Percentiles rank a stretch among this genome's conserved stretches.
phyloP scores from a whole-genome alignment of 2,329 filamentous ascomycete species.

The Exophiala mesophila region DNA sequence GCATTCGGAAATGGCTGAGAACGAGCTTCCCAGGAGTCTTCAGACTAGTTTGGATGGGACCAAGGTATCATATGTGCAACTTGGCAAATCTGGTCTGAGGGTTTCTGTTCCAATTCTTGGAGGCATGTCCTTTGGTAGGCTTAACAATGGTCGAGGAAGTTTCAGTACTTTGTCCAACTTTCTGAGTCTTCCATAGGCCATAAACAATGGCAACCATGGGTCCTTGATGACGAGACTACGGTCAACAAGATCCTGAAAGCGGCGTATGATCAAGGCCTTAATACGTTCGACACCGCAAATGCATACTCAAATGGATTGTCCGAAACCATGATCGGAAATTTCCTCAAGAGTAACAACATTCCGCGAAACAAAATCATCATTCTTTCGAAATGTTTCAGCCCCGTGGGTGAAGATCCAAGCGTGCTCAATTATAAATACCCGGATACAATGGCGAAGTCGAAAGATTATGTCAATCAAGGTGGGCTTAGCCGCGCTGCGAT shows the following conservation, averaged over 20 bases:
- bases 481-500: conserved; percentile 54
- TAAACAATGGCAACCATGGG: conserved; percentile 25
- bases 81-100: conserved; percentile 51
- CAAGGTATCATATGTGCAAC: conserved; percentile 45
- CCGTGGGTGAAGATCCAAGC: conserved; percentile 28
- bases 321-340: conserved; percentile 51
- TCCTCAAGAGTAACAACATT: conserved; percentile 54
- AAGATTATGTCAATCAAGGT: conserved; percentile 45
- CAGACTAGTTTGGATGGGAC: conserved; percentile 35
- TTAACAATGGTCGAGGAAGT: too few relatives aligned
- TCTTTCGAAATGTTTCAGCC: conserved; percentile 51
- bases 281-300: conserved; percentile 34
- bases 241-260: conserved; percentile 17
- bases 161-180: too few relatives aligned
- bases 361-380: conserved; percentile 54
- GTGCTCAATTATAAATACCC: conserved; percentile 21
- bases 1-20: too few relatives aligned
- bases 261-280: conserved; percentile 21
- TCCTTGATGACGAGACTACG: conserved; percentile 14
- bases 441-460: conserved; percentile 39
- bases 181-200: conserved; percentile 18
- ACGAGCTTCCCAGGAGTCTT: conserved; percentile 3
- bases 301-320: conserved; percentile 53
- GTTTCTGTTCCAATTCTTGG: conserved; percentile 55
- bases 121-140: conserved; percentile 43